These are phyloP conservation scores for Saturnispora galanensis DNA, from an alignment of 805 yeast genomes.

Conservation along the genomic window DNA sequence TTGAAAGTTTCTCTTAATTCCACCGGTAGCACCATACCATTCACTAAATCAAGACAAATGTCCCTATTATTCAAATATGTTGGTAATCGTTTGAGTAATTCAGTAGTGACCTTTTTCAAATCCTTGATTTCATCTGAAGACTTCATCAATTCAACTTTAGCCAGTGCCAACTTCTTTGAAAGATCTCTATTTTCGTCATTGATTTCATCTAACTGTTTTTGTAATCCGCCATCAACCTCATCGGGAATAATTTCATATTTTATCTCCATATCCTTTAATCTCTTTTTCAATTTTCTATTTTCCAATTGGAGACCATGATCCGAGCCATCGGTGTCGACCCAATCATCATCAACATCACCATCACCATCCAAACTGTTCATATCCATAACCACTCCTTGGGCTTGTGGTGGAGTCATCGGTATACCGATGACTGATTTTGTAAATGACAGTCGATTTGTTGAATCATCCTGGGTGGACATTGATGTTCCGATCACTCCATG, in stretches of 20 bases:
- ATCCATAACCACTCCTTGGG: background rate
- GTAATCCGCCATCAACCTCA: slow-evolving; percentile 8
- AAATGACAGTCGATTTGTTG: slow-evolving; percentile 16
- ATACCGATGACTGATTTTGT: slow-evolving; percentile 17
- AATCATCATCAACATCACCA: slow-evolving; percentile 8
- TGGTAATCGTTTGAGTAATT: slow-evolving; percentile 11
- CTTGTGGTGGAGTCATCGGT: background rate
- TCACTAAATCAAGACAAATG: slow-evolving; percentile 3
- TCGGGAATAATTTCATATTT: slow-evolving; percentile 12
- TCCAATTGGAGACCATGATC: slow-evolving; percentile 12
- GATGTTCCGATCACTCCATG: slow-evolving; percentile 19
- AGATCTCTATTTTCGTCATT: slow-evolving; percentile 9
- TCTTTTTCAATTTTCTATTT: slow-evolving; percentile 11
- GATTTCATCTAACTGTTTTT: slow-evolving; percentile 10
- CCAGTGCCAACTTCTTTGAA: slow-evolving; percentile 8
- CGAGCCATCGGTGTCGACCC: slow-evolving; percentile 12
- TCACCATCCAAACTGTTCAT: slow-evolving; percentile 8
- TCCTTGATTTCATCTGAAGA: slow-evolving; percentile 3
- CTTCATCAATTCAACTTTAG: slow-evolving; percentile 7
- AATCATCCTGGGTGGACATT: slow-evolving; percentile 10
- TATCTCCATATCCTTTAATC: slow-evolving; percentile 13
- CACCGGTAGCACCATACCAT: slow-evolving; percentile 7
- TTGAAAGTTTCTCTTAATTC: slow-evolving; percentile 4
- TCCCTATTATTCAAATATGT: slow-evolving; percentile 7
- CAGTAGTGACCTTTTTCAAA: slow-evolving; percentile 1